These are phyloP conservation scores for Yamadazyma insecticola DNA, from an alignment of 805 yeast species.

Conservation along the genomic window DNA sequence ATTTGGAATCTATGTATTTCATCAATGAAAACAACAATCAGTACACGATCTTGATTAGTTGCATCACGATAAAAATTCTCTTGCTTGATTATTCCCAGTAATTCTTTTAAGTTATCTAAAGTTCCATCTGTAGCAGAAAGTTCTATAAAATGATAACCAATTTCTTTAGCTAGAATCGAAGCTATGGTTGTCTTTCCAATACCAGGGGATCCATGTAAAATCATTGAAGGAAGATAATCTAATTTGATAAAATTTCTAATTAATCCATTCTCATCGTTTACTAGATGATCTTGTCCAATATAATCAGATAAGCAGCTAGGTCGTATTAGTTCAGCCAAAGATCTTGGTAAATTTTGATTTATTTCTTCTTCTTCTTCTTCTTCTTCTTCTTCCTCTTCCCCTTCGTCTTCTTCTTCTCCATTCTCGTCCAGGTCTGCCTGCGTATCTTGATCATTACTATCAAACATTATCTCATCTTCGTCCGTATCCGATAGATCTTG, in stretches of 20 bases:
- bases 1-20: slow-evolving; percentile 88
- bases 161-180: slow-evolving; percentile 50
- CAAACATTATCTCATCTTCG: no score
- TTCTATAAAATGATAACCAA: slow-evolving; percentile 62
- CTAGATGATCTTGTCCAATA: slow-evolving; percentile 80
- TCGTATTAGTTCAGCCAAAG: slow-evolving; percentile 41
- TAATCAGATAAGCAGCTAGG: slow-evolving; percentile 67
- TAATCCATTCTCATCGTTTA: slow-evolving; percentile 57
- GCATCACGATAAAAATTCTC: slow-evolving; percentile 44
- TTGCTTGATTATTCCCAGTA: slow-evolving; percentile 46
- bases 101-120: slow-evolving; percentile 57
- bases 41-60: slow-evolving; percentile 22
- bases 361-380: not conserved
- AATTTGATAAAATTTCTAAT: slow-evolving; percentile 59
- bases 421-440: no score
- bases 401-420: no score
- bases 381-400: no score
- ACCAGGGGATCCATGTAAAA: slow-evolving; percentile 95
- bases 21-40: slow-evolving; percentile 70
- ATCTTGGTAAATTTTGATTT: not conserved
- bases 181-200: slow-evolving; percentile 91
- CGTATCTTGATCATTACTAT: no score
- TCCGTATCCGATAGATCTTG: no score
- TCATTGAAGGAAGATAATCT: slow-evolving; percentile 77
- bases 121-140: slow-evolving; percentile 80